Conservation (phyloP, 2,329 filamentous ascomycete species). For the Aspergillus fumigatus region DNA sequence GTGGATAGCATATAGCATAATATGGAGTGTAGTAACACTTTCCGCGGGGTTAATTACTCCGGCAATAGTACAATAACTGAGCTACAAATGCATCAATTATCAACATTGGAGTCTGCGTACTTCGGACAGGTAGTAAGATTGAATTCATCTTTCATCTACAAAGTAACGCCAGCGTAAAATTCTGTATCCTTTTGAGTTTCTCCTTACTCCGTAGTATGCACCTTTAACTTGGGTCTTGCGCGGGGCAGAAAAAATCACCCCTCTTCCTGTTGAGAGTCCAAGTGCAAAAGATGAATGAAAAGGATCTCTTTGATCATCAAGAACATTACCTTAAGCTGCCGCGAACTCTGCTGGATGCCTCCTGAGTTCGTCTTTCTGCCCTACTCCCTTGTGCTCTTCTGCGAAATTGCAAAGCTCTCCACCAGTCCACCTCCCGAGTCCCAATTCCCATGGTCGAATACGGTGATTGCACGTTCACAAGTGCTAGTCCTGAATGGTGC, state of each 20-base stretch:
- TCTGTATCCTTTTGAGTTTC: not conserved
- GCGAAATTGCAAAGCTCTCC: not conserved
- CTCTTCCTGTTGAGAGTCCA: not conserved
- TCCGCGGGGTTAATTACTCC: not conserved
- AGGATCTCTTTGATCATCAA: not conserved
- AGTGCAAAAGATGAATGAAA: not conserved
- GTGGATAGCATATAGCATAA: not conserved
- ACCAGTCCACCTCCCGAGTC: constrained; percentile 20
- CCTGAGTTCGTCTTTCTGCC: not conserved
- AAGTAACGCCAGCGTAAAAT: not conserved
- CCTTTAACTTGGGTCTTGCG: not conserved
- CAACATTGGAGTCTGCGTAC: not conserved
- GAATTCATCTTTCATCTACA: not conserved
- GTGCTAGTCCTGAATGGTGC: not conserved
- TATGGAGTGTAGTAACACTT: not conserved
- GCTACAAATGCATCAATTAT: not conserved
- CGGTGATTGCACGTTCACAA: not conserved
- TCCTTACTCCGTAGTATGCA: not conserved
- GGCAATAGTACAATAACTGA: not conserved
- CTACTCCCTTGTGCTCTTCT: not conserved
- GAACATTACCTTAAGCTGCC: not conserved
- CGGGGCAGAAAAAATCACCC: not conserved
- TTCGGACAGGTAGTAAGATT: not conserved
- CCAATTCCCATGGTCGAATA: constrained; percentile 19
- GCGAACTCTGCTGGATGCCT: not conserved